Percentiles rank a stretch among this genome's conserved stretches.
Evolutionary conservation across 2,329 filamentous ascomycete species (phyloP).

Genomic region (Diplocarpon mali): DNA sequence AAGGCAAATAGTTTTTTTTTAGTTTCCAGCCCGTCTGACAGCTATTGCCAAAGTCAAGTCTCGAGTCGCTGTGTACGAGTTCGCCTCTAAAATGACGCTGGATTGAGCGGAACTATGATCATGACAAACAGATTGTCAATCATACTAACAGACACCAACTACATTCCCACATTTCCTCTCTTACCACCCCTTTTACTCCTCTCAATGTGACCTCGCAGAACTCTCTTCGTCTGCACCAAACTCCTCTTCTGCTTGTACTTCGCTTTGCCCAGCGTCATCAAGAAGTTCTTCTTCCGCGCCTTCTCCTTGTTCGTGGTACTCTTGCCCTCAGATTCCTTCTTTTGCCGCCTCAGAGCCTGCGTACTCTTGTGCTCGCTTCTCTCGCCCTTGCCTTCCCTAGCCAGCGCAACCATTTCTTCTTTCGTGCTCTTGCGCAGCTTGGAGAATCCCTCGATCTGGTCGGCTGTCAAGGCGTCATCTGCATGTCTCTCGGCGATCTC

Average conservation of each 20-base stretch:
- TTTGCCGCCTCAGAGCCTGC: slow-evolving; percentile 71
- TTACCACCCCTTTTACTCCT: slow-evolving; percentile 75
- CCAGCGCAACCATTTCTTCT: slow-evolving; percentile 77
- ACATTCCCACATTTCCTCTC: slow-evolving; percentile 50
- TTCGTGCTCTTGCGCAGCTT: slow-evolving; percentile 75
- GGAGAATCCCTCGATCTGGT: slow-evolving; percentile 81
- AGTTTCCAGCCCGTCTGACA: no score
- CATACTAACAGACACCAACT: not conserved
- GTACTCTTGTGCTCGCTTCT: slow-evolving; percentile 76
- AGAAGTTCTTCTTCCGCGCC: slow-evolving; percentile 91
- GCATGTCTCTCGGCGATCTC: slow-evolving; percentile 48
- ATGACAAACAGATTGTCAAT: no score
- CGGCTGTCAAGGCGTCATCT: slow-evolving; percentile 83
- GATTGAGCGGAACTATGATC: not conserved
- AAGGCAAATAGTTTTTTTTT: no score
- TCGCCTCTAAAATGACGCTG: not conserved
- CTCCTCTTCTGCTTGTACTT: slow-evolving; percentile 93
- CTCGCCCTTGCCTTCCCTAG: slow-evolving; percentile 69
- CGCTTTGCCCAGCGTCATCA: slow-evolving; percentile 96
- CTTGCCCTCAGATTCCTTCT: slow-evolving; percentile 84
- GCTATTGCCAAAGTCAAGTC: no score
- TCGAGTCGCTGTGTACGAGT: no score
- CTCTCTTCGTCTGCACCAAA: slow-evolving; percentile 72
- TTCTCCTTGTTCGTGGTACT: slow-evolving; percentile 97
- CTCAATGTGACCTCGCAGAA: slow-evolving; percentile 70